Evolutionary conservation across 331 rosid species (phyloP).

Genomic region (Spiraea crenata): DNA sequence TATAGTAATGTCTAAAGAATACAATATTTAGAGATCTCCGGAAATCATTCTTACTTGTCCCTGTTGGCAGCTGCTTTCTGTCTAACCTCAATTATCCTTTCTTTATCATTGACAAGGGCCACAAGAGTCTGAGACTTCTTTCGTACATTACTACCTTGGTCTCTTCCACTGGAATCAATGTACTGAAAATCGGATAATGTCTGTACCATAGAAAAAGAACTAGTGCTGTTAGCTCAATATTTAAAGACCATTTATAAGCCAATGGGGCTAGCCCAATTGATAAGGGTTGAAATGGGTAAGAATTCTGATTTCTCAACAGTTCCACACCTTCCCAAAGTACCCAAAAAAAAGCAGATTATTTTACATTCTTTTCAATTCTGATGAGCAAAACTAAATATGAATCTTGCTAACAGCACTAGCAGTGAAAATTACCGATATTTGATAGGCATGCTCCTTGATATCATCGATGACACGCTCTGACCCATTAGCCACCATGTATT

Average conservation of each 20-base stretch:
- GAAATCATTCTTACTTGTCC: slow-evolving; percentile 71
- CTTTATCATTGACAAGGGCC: slow-evolving; percentile 89
- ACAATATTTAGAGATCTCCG: background rate
- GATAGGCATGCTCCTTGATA: slow-evolving; percentile 84
- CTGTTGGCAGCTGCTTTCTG: slow-evolving; percentile 92
- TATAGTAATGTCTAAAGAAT: background rate
- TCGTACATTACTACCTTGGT: slow-evolving; percentile 98
- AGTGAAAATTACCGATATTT: slow-evolving; percentile 66
- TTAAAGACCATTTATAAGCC: slow-evolving; percentile 10
- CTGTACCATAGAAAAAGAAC: slow-evolving; percentile 47
- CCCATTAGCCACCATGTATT: slow-evolving; percentile 83
- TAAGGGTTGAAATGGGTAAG: background rate
- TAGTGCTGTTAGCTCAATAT: slow-evolving; percentile 21
- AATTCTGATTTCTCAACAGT: background rate
- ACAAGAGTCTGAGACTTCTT: slow-evolving; percentile 91
- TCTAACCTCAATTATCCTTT: slow-evolving; percentile 82
- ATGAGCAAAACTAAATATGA: slow-evolving; percentile 14
- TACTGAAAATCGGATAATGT: slow-evolving; percentile 86
- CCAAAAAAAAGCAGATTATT: slow-evolving; percentile 6
- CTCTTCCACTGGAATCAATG: slow-evolving; percentile 94
- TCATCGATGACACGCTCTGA: slow-evolving; percentile 89
- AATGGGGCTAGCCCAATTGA: background rate
- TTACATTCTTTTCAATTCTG: slow-evolving; percentile 12
- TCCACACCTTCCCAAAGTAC: slow-evolving; percentile 1
- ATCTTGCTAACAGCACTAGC: slow-evolving; percentile 18